Evolutionary conservation across 2,329 filamentous ascomycete genomes (phyloP), one percentile per base, ranked within the genome.

Genomic region (Diaporthe citriasiana): DNA sequence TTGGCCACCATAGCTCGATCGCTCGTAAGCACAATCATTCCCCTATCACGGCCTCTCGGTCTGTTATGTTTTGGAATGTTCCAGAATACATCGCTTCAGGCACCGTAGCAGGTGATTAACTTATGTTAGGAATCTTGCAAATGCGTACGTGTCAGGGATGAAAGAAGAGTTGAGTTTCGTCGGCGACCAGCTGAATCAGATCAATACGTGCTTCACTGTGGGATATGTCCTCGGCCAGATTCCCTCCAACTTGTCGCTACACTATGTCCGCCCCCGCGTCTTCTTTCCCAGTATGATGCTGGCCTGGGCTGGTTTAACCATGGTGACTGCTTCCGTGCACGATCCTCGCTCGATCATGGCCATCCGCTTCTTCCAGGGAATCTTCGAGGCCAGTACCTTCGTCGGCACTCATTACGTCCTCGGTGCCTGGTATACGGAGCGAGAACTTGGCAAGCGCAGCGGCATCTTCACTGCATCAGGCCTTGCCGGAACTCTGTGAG

Each of bases 231-330:
- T 72, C 5, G 90, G 91, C 0, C 90, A 93, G 79, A 83, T 92
- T 22, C 90, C 90, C 0, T 89, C 87, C 70, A 92, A 91, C 77
- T 80, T 92, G 12, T 89, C 89, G 3, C 84, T 93, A 3, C 89
- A 92, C 79, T 91, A 92, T 77, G 79, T 93, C 74, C 87, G 87
- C 66, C 91, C 91, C 2, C 86, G 90, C n/a, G 84, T 89, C 75
- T 93, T 89, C 84, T 92, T 92, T 78, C 91, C 91, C 0, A 78
- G 84, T 38, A 92, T 91, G 86, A 91, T 92, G 87, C 73, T 92
- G 27, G 78, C 89, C 73, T 93, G 92, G 92, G 91, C 88, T 2
- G 83, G 85, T 0, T 81, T 93, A 35, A 93, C 91, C 2, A 91
- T 93, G 89, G 83, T 86, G 47, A 91, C 89, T 1, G 89, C 89